A percentile compares a stretch with the other conserved stretches of the same genome.
Conservation (phyloP, 805 yeast species). For the Candida ovalis region DNA sequence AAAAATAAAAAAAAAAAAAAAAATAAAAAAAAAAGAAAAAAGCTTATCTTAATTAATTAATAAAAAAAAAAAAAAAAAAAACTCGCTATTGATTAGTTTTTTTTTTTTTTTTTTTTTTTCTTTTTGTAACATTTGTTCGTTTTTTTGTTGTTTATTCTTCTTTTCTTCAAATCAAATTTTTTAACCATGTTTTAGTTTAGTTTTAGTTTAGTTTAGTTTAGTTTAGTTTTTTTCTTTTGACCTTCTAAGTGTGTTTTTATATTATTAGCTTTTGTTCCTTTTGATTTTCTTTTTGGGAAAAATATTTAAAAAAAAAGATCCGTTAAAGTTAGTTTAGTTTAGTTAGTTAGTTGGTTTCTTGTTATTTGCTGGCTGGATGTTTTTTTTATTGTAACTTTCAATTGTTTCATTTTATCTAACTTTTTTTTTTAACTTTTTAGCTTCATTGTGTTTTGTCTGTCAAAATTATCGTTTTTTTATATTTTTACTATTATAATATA, state of each 20-base stretch:
- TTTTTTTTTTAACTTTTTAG: background rate
- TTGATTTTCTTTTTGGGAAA: too few relatives aligned
- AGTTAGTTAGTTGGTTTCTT: background rate
- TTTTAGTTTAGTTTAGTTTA: background rate
- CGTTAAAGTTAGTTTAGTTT: background rate
- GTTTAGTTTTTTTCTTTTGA: background rate
- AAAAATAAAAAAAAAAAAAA: too few relatives aligned
- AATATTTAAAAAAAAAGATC: background rate
- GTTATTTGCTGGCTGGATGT: background rate
- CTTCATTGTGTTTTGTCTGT: background rate
- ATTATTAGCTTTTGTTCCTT: background rate
- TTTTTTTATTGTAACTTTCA: background rate
- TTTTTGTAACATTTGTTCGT: too few relatives aligned
- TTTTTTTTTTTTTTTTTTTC: too few relatives aligned
- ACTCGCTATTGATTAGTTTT: too few relatives aligned
- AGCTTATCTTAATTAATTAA: too few relatives aligned
- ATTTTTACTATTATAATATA: background rate
- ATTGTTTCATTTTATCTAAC: background rate
- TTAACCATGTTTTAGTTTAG: constrained; percentile 1
- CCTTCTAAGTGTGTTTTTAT: background rate
- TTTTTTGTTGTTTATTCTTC: too few relatives aligned
- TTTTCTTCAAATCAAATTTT: constrained; percentile 74
- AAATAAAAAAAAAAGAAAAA: too few relatives aligned
- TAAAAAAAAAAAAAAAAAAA: too few relatives aligned
- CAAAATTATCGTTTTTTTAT: background rate